phyloP scores from a whole-genome alignment of 2,329 filamentous ascomycete species.

The Truncatella angustata region DNA sequence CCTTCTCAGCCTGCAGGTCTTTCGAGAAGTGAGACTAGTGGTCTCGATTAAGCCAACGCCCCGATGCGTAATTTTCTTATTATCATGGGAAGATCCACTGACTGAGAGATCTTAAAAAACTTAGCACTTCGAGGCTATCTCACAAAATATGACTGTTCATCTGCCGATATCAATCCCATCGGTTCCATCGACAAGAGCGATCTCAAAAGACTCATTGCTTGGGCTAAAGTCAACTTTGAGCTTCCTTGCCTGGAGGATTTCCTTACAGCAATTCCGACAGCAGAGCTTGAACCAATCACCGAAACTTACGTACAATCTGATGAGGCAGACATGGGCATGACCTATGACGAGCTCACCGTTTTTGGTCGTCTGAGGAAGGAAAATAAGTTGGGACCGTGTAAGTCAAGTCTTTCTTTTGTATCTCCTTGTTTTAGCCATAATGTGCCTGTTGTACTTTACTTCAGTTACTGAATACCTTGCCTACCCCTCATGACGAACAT shows the following conservation, averaged over 20 bases:
- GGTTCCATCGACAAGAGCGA: slow-evolving; percentile 53
- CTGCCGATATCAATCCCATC: slow-evolving; percentile 59
- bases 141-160: slow-evolving; percentile 42
- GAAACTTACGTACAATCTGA: slow-evolving; percentile 42
- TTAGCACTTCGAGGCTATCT: no score
- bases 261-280: slow-evolving; percentile 60
- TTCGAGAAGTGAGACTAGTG: no score
- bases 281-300: slow-evolving; percentile 65
- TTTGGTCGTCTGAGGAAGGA: slow-evolving; percentile 38
- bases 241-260: slow-evolving; percentile 67
- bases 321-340: slow-evolving; percentile 48
- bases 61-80: no score
- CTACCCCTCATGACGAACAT: no score
- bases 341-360: slow-evolving; percentile 44
- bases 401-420: no score
- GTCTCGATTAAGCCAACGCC: no score
- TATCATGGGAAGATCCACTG: no score
- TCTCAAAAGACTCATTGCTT: slow-evolving; percentile 70
- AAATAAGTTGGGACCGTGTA: slow-evolving; percentile 47
- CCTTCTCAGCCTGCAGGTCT: no score
- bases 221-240: slow-evolving; percentile 55
- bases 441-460: no score
- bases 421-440: no score
- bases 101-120: no score
- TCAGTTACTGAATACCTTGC: no score